Evolutionary conservation across 176 grass and related monocot genomes (phyloP).

Genomic region (Carex cristatella): DNA sequence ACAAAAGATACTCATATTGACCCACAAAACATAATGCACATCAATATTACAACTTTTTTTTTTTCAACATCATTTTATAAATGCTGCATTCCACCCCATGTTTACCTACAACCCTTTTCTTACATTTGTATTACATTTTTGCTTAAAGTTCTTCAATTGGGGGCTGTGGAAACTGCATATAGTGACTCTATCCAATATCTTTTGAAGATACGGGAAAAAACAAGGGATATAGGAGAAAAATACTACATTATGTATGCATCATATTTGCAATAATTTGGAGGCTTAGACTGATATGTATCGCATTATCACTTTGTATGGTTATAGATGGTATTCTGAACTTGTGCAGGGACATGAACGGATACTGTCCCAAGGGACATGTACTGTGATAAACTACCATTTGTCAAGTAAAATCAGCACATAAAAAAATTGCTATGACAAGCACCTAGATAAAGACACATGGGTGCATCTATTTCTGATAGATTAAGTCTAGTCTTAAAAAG

Average conservation of each 20-base stretch:
- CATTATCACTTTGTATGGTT: neutral
- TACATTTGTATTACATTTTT: neutral
- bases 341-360: neutral
- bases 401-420: neutral
- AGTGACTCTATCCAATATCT: neutral
- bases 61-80: neutral
- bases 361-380: neutral
- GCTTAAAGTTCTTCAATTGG: neutral
- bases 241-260: neutral
- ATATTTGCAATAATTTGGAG: neutral
- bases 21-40: neutral
- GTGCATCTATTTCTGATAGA: neutral
- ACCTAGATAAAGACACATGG: neutral
- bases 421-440: neutral
- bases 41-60: neutral
- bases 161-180: neutral
- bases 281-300: neutral
- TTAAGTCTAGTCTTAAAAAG: neutral
- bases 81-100: neutral
- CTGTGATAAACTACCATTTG: neutral
- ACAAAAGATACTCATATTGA: neutral
- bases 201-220: neutral
- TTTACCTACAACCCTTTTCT: neutral
- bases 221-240: neutral
- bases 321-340: neutral